Conservation (phyloP, 768 basidiomycete species). For the Podaxis mareebaensis region DNA sequence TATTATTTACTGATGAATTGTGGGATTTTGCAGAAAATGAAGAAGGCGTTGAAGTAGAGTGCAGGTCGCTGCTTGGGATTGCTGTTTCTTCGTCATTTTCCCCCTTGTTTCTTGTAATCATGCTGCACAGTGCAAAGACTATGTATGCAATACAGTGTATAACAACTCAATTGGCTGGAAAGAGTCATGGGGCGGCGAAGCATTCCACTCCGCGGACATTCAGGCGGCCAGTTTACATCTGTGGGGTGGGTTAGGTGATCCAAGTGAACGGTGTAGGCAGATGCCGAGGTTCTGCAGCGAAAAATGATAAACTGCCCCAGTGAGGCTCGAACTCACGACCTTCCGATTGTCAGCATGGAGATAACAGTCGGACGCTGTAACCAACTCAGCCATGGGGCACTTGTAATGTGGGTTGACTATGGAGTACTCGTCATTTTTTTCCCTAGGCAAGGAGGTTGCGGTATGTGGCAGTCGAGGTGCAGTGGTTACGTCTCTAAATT, state of each 20-base stretch:
- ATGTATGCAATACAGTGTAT: too few species aligned
- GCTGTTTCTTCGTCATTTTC: too few species aligned
- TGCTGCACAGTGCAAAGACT: too few species aligned
- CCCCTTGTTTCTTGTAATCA: too few species aligned
- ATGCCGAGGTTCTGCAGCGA: neutral
- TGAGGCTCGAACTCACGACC: conserved; percentile 73
- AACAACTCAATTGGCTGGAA: too few species aligned
- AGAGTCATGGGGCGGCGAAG: too few species aligned
- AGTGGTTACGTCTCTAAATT: neutral
- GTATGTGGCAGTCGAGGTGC: neutral
- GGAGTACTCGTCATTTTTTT: neutral
- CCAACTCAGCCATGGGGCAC: conserved; percentile 79
- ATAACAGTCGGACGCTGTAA: conserved; percentile 79
- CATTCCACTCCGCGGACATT: too few species aligned
- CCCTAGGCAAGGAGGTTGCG: neutral
- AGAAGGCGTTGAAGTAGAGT: conserved; percentile 68
- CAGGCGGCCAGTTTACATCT: too few species aligned
- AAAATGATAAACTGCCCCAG: conserved; percentile 45
- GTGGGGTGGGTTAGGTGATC: too few species aligned
- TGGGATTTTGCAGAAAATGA: conserved; percentile 61
- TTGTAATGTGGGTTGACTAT: neutral
- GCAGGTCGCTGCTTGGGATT: too few species aligned
- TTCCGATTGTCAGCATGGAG: conserved; percentile 42
- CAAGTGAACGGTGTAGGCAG: too few species aligned
- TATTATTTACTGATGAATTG: conserved; percentile 9